phyloP scores from a whole-genome alignment of 345 rosid genomes.

The Ailanthus altissimus region DNA sequence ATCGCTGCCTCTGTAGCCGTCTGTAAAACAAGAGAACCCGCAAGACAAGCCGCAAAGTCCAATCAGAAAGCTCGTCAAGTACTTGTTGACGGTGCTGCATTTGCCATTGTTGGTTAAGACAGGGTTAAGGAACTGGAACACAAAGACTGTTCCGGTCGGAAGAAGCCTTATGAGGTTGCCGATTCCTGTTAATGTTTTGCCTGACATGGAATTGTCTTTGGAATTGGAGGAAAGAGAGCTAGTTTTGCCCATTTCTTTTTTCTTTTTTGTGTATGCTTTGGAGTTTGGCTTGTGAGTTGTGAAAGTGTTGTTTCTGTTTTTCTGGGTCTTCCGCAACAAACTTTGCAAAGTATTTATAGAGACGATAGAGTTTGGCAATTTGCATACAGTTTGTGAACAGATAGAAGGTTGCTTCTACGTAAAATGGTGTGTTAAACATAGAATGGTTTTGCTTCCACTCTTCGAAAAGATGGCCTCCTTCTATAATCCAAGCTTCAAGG shows the following conservation, averaged over 20 bases:
- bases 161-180: slow-evolving; percentile 82
- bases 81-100: slow-evolving; percentile 54
- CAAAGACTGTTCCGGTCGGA: slow-evolving; percentile 85
- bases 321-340: neutral
- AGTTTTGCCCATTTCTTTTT: slow-evolving; percentile 16
- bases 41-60: slow-evolving; percentile 67
- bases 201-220: slow-evolving; percentile 34
- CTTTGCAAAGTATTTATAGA: no score
- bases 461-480: slow-evolving; percentile 19
- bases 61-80: slow-evolving; percentile 53
- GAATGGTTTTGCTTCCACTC: slow-evolving; percentile 29
- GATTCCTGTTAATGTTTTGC: slow-evolving; percentile 49
- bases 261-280: neutral
- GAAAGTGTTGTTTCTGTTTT: neutral
- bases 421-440: neutral
- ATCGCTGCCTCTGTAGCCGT: slow-evolving; percentile 55
- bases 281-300: neutral
- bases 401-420: slow-evolving; percentile 35
- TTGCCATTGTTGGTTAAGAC: slow-evolving; percentile 67
- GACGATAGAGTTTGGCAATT: neutral
- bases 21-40: slow-evolving; percentile 69
- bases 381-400: neutral
- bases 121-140: slow-evolving; percentile 83
- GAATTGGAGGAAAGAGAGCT: slow-evolving; percentile 28
- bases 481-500: slow-evolving; percentile 12